Conservation (phyloP, 148 eudicot species). For the Fagopyrum tataricum region DNA sequence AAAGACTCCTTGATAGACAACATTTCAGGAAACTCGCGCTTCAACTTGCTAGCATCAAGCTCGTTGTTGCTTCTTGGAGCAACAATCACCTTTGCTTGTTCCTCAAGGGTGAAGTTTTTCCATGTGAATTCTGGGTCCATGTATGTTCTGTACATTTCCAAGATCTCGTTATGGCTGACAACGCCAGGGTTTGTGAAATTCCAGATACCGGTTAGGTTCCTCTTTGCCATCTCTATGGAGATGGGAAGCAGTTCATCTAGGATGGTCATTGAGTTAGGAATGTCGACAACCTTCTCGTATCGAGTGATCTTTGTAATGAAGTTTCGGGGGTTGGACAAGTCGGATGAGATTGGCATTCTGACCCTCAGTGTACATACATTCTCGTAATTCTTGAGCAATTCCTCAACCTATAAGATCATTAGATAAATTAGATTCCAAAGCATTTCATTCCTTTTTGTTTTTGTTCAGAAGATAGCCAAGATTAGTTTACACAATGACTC, state of each 20-base stretch:
- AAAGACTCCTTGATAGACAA: constrained; percentile 41
- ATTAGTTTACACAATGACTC: too few species aligned
- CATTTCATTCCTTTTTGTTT: too few species aligned
- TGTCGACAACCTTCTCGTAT: constrained; percentile 43
- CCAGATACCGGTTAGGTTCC: constrained; percentile 50
- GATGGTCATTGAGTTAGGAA: constrained; percentile 53
- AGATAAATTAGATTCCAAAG: not conserved
- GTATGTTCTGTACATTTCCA: constrained; percentile 44
- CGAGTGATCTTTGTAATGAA: constrained; percentile 47
- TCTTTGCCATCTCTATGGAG: constrained; percentile 50
- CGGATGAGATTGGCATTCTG: constrained; percentile 51
- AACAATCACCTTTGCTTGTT: constrained; percentile 43
- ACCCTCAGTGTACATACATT: constrained; percentile 50
- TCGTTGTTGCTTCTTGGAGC: constrained; percentile 59
- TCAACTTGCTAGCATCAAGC: constrained; percentile 41
- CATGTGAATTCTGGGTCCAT: constrained; percentile 41
- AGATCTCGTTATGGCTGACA: constrained; percentile 52
- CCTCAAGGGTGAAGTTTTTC: constrained; percentile 40
- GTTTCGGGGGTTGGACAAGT: constrained; percentile 45
- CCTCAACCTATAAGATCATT: constrained; percentile 33
- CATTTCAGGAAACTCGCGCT: constrained; percentile 35
- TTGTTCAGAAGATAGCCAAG: not conserved
- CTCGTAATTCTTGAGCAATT: constrained; percentile 37
- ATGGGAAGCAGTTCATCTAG: constrained; percentile 51
- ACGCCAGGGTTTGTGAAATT: constrained; percentile 58